Conservation (phyloP, 1,139 yeast genomes). For the Saccharomycopsis hybrid region DNA sequence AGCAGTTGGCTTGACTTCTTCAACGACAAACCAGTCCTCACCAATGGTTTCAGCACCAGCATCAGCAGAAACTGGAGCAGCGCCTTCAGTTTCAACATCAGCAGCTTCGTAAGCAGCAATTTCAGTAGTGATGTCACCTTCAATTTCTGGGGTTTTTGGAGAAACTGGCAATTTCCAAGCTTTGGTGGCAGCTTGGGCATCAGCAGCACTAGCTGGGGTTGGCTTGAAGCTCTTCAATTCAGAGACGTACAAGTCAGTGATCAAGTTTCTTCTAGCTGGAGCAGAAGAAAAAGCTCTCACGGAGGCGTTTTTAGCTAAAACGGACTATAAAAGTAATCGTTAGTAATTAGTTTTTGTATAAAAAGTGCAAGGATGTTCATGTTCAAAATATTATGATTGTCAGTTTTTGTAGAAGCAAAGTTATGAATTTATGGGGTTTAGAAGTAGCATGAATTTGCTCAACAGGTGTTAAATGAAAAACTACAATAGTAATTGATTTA, state of each 20-base stretch:
- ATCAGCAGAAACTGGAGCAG: constrained; percentile 33
- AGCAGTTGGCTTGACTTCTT: constrained; percentile 50
- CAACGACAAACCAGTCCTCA: constrained; percentile 43
- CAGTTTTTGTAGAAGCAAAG: too few species aligned
- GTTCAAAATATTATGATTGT: too few species aligned
- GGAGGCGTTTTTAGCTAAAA: constrained; percentile 3
- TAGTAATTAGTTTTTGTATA: too few species aligned
- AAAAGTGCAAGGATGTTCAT: too few species aligned
- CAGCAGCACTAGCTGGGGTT: constrained; percentile 56
- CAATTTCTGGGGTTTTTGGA: constrained; percentile 61
- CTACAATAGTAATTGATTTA: too few species aligned
- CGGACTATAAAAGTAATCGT: neutral
- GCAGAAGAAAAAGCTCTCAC: constrained; percentile 18
- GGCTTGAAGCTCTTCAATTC: constrained; percentile 81
- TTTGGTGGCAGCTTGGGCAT: constrained; percentile 63
- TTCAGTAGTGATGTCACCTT: constrained; percentile 59
- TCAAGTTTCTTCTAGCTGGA: constrained; percentile 38
- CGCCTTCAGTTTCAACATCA: constrained; percentile 52
- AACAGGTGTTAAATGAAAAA: too few species aligned
- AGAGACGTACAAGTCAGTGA: constrained; percentile 69
- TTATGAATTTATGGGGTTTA: too few species aligned
- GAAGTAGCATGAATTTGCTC: too few species aligned
- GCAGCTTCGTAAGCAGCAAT: constrained; percentile 62
- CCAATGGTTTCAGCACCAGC: constrained; percentile 35
- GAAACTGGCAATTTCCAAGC: constrained; percentile 64